phyloP scores from a whole-genome alignment of 257 asterid species.

The Solanum sitiens region DNA sequence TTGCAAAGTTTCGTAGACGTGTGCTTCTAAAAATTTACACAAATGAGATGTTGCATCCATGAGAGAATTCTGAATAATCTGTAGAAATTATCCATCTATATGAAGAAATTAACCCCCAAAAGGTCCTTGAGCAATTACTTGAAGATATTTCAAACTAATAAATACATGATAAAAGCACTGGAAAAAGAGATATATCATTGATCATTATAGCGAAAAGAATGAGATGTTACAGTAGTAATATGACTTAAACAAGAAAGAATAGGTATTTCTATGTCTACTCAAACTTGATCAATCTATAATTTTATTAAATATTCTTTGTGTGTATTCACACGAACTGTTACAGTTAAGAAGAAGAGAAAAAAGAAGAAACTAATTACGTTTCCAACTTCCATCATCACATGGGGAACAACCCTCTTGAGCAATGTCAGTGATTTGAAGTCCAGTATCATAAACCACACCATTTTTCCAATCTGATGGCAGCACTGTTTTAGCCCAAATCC shows the following conservation, averaged over 20 bases:
- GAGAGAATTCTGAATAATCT: background rate
- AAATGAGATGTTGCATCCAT: background rate
- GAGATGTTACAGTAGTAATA: background rate
- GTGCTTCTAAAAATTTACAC: background rate
- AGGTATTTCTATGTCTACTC: background rate
- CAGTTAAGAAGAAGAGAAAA: background rate
- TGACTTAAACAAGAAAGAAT: background rate
- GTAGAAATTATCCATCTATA: background rate
- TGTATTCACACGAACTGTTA: background rate
- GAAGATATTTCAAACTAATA: background rate
- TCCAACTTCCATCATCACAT: constrained; percentile 49
- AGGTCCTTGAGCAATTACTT: background rate
- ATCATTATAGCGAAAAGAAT: background rate
- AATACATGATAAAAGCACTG: background rate
- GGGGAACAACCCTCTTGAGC: constrained; percentile 65
- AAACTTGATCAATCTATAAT: background rate
- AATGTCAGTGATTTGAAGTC: constrained; percentile 57
- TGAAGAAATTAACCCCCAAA: background rate
- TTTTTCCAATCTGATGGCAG: constrained; percentile 53
- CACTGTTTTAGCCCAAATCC: constrained; percentile 59
- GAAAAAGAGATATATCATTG: background rate
- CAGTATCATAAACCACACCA: constrained; percentile 45
- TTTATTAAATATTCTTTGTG: background rate
- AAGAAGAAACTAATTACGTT: background rate
- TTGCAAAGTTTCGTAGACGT: background rate